Base-by-base conservation (phyloP, 768 basidiomycete species). In the Lactarius evosmus region DNA sequence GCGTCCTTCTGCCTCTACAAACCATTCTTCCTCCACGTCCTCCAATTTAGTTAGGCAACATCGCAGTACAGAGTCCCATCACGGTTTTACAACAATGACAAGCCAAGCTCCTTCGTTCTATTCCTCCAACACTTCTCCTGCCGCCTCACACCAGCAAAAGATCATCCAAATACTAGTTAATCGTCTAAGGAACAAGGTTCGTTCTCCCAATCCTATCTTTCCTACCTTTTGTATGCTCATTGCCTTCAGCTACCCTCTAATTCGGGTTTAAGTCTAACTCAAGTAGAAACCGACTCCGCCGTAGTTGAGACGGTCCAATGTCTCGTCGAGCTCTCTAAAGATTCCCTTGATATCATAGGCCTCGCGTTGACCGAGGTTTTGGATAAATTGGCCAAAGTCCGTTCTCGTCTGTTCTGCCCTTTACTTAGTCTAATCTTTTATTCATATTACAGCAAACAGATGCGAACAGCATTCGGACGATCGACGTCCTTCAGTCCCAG, bases 401-500 rank as follows among this genome's bases (percentile, higher is more conserved):
- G 74, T 65, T 29, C 16, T 27, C 19, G 33, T 38, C 72, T 58
- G 32, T 41, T 69, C 56, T 33, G 0, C 27, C n/a, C 12, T 16
- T 17, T 2, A 17, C 22, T 19, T 22, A 5, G 30, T 30, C 40
- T 34, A 32, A 38, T 63, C 22, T 19, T 44, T 27, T 34, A 14
- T n/a, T 36, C 38, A 27, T 38, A 36, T 53, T 51, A 63, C 68
- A 87, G 81, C 87, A 85, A 78, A 77, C 78, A 65, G 83, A 85
- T 69, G 66, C 75, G 16, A 75, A 79, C 29, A 84, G 83, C 2
- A 76, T 78, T 59, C 76, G 82, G 61, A 78, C 86, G 3, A 78
- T 91, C 19, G 88, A 93, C 61, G 82, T 88, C 49, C 80, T 94
- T 4, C 93, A 95, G 71, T 95, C 93, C 0, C 91, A 95, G 72